A percentile compares a stretch with the other conserved stretches of the same genome.
These are phyloP conservation scores for Vigna radiata DNA, from an alignment of 306 rosid genomes.

Conservation along the genomic window DNA sequence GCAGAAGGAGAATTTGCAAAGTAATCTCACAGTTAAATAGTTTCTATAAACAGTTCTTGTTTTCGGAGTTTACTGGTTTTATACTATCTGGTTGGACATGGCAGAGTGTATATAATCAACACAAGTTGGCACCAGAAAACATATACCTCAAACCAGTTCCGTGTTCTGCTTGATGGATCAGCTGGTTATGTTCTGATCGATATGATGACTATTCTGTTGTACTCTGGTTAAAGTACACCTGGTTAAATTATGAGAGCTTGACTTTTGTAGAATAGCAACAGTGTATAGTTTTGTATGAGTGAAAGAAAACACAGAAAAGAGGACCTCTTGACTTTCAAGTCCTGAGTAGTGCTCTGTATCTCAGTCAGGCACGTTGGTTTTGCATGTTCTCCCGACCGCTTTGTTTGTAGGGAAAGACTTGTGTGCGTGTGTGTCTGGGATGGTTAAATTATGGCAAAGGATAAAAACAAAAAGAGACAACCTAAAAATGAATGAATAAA, in stretches of 20 bases:
- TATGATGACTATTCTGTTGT: background rate
- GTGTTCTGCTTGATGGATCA: background rate
- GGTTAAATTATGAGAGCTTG: constrained; percentile 37
- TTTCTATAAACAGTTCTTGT: background rate
- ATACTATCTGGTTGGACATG: background rate
- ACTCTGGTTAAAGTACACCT: background rate
- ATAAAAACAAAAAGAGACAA: constrained; percentile 33
- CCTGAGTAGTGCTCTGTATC: constrained; percentile 3
- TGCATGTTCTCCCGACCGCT: constrained; percentile 45
- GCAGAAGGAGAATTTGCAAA: background rate
- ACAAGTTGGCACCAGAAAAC: background rate
- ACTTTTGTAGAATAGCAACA: constrained; percentile 41
- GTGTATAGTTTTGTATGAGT: background rate
- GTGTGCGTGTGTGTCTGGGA: constrained; percentile 41
- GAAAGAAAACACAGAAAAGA: constrained; percentile 4
- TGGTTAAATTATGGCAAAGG: constrained; percentile 6
- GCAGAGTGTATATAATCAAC: background rate
- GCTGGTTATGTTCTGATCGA: constrained; percentile 3
- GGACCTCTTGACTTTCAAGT: constrained; percentile 8
- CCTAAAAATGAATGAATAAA: constrained; percentile 4
- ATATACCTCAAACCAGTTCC: constrained; percentile 42
- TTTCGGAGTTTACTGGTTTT: background rate
- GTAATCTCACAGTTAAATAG: background rate
- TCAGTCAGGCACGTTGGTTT: constrained; percentile 39
- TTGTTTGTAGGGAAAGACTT: constrained; percentile 33